Evolutionary conservation across 306 rosid species (phyloP), one percentile per base, ranked within the genome.

Genomic region (Aeschynomene evenia): DNA sequence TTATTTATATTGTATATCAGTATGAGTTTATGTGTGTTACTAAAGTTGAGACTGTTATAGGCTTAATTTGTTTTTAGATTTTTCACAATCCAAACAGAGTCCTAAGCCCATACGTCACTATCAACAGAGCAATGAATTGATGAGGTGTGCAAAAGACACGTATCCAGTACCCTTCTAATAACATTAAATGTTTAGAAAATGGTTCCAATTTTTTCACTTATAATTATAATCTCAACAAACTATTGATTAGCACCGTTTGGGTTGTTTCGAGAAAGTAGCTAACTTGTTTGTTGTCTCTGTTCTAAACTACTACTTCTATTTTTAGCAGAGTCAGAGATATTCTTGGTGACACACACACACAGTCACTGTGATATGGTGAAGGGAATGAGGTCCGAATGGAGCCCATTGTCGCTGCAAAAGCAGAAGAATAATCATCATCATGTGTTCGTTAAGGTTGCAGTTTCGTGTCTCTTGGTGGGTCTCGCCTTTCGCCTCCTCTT

Each of bases 401-500:
- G 8, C 22, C 68, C 70, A 50, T 50, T 59, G 16, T 19, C 54
- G 4, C 21, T 39, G 34, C 70, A 40, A 0, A 80, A 77, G 9
- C 64, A 72, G 18, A 40, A 9, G 20, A 29, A 46, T 3, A 9
- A 43, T 6, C 16, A 43, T n/a, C 18, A 13, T 6, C 46, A 46
- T 66, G 53, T 77, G 31, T 49, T 72, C 20, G 53, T 81, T 1
- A 77, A 37, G 66, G 54, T 81, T 11, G 69, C 68, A 21, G 56
- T 77, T 12, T 72, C 82, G 7, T 73, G 65, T 49, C 70, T 81
- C 33, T 78, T 81, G 4, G 7, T 63, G 12, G 82, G 70, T 73
- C 70, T 77, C 48, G 20, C 50, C 49, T 61, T 76, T n/a, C 69
- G 60, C 4, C 63, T 81, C 48, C 64, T 81, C 54, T 16, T 66